Conservation (phyloP, 116 monocot species). For the Dioscorea cayenensis region DNA sequence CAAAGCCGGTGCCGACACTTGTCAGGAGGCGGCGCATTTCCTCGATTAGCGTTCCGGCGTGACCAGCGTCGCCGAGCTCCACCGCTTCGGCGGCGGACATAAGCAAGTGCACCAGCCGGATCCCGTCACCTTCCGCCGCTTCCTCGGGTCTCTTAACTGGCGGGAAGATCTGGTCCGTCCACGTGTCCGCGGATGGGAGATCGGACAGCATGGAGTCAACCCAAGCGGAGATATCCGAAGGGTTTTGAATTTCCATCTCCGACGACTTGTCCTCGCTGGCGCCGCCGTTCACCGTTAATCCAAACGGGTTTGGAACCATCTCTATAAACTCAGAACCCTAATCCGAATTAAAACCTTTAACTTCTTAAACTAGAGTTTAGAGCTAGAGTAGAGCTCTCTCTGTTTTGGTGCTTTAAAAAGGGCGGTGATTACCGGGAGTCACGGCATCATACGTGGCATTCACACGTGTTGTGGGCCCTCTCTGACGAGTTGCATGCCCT, state of each 20-base stretch:
- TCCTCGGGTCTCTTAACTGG: background rate
- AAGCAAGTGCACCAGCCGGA: constrained; percentile 7
- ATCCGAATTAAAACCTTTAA: too few species aligned
- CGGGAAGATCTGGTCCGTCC: background rate
- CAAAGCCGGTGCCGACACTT: constrained; percentile 1
- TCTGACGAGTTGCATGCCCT: too few species aligned
- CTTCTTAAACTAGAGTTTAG: too few species aligned
- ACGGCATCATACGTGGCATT: too few species aligned
- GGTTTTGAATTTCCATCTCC: background rate
- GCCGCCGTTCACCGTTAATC: too few species aligned
- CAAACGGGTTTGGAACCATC: too few species aligned
- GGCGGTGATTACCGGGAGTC: too few species aligned
- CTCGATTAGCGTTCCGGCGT: background rate
- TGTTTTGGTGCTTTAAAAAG: too few species aligned
- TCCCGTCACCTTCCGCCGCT: constrained; percentile 1
- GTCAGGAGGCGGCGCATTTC: constrained; percentile 6
- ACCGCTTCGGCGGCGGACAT: background rate
- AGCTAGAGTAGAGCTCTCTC: too few species aligned
- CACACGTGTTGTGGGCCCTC: too few species aligned
- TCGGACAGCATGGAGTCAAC: background rate
- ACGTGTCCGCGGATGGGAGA: background rate
- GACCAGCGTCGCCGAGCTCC: background rate
- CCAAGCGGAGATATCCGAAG: background rate
- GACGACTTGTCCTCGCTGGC: too few species aligned
- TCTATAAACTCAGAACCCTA: too few species aligned